phyloP scores from a whole-genome alignment of 2,329 filamentous ascomycete species.

The Pseudocercospora fuligena region DNA sequence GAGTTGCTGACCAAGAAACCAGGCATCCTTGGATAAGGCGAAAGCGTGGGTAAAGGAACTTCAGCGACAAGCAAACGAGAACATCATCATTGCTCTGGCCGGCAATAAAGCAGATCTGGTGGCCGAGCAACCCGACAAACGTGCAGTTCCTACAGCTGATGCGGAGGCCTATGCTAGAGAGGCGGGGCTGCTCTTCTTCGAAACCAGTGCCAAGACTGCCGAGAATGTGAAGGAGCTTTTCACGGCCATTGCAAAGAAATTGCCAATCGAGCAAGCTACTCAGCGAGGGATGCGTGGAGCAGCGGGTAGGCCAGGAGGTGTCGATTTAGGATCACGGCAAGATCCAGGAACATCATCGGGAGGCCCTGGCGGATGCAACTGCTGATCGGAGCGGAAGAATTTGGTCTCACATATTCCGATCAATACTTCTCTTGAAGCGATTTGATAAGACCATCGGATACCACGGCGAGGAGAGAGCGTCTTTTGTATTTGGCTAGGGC shows the following conservation, averaged over 20 bases:
- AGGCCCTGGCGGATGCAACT: constrained; percentile 65
- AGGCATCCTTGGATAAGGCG: constrained; percentile 98
- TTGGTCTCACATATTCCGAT: not conserved
- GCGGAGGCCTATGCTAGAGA: constrained; percentile 95
- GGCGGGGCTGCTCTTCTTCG: constrained; percentile 94
- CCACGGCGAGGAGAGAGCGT: constrained; percentile 9
- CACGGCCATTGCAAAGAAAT: constrained; percentile 95
- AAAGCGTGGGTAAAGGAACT: constrained; percentile 99
- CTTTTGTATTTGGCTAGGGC: constrained; percentile 15
- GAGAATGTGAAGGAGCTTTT: constrained; percentile 96
- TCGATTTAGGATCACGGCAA: constrained; percentile 69
- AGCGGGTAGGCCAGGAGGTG: constrained; percentile 64
- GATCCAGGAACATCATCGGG: constrained; percentile 63
- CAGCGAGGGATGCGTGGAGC: constrained; percentile 75
- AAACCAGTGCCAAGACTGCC: constrained; percentile 96
- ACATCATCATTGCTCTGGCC: constrained; percentile 97
- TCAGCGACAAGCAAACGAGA: constrained; percentile 98
- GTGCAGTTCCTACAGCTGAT: constrained; percentile 84
- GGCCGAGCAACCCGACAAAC: constrained; percentile 91
- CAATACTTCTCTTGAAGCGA: not conserved
- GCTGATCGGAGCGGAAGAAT: constrained; percentile 49
- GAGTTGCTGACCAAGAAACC: constrained; percentile 30
- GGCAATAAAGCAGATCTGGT: constrained; percentile 98
- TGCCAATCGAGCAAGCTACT: constrained; percentile 94
- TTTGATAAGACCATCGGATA: constrained; percentile 8